Conservation (phyloP, 805 yeast species). For the Teunomyces cretensis region DNA sequence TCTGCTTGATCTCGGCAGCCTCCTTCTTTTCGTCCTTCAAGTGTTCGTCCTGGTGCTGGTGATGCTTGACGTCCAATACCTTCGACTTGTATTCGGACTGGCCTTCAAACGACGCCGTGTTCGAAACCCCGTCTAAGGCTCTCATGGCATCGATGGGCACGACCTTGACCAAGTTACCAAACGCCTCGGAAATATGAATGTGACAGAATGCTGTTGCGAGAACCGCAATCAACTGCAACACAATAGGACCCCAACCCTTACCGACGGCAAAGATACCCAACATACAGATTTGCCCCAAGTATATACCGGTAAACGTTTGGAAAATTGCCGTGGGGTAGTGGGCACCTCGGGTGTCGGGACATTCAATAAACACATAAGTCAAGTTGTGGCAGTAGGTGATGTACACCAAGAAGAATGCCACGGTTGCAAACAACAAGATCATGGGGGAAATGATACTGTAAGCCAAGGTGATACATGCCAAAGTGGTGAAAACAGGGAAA, state of each 20-base stretch:
- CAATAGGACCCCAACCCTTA: slow-evolving; percentile 94
- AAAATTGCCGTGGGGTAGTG: slow-evolving; percentile 86
- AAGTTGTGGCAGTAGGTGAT: slow-evolving; percentile 78
- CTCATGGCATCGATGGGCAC: slow-evolving; percentile 74
- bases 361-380: slow-evolving; percentile 65
- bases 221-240: slow-evolving; percentile 65
- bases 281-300: slow-evolving; percentile 82
- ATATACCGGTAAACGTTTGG: slow-evolving; percentile 86
- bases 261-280: slow-evolving; percentile 86
- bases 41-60: slow-evolving; percentile 7
- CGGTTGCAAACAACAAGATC: slow-evolving; percentile 69
- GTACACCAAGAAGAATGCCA: slow-evolving; percentile 70
- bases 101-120: slow-evolving; percentile 56
- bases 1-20: slow-evolving; percentile 17
- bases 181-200: slow-evolving; percentile 60
- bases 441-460: slow-evolving; percentile 80
- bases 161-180: slow-evolving; percentile 55
- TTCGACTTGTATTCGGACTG: slow-evolving; percentile 32
- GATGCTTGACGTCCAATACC: slow-evolving; percentile 23
- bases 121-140: slow-evolving; percentile 68
- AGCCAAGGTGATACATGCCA: slow-evolving; percentile 66
- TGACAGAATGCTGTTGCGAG: slow-evolving; percentile 71
- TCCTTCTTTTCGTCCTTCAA: slow-evolving; percentile 18
- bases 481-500: slow-evolving; percentile 72
- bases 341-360: slow-evolving; percentile 74